A percentile compares a stretch with the other conserved stretches of the same genome.
Evolutionary conservation across 2,329 filamentous ascomycete genomes (phyloP).

Genomic region (Sporothrix protearum): DNA sequence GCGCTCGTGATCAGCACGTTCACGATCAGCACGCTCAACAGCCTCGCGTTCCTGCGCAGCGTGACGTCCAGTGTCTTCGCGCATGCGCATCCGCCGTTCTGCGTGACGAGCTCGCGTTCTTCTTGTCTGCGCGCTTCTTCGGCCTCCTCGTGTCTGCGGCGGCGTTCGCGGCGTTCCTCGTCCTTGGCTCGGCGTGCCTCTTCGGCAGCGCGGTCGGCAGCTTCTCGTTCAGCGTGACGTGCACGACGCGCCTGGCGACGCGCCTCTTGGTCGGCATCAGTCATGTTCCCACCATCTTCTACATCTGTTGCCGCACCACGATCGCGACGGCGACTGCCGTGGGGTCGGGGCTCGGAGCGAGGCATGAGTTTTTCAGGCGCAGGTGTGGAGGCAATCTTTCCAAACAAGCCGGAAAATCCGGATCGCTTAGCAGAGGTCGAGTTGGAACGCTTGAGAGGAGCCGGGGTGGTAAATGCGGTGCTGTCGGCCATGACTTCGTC

Average conservation of each 20-base stretch:
- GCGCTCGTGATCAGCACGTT: slow-evolving; percentile 43
- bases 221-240: slow-evolving; percentile 51
- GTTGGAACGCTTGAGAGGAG: slow-evolving; percentile 57
- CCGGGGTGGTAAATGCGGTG: slow-evolving; percentile 44
- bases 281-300: slow-evolving; percentile 40
- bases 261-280: slow-evolving; percentile 51
- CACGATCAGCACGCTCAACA: slow-evolving; percentile 28
- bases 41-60: slow-evolving; percentile 36
- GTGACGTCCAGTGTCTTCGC: slow-evolving; percentile 46
- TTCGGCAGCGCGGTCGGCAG: slow-evolving; percentile 50
- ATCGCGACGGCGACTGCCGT: slow-evolving; percentile 46
- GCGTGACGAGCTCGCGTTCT: slow-evolving; percentile 58
- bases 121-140: slow-evolving; percentile 50
- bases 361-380: slow-evolving; percentile 10
- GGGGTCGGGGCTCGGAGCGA: slow-evolving; percentile 37
- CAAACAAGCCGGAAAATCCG: slow-evolving; percentile 59
- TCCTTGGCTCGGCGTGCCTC: slow-evolving; percentile 57
- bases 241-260: slow-evolving; percentile 61
- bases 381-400: slow-evolving; percentile 49
- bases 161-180: slow-evolving; percentile 53
- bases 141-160: slow-evolving; percentile 55
- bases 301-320: slow-evolving; percentile 48
- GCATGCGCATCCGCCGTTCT: slow-evolving; percentile 49
- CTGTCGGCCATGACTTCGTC: slow-evolving; percentile 58
- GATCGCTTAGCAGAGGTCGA: slow-evolving; percentile 60